Evolutionary conservation across 2,329 filamentous ascomycete species (phyloP).

Genomic region (Phaeophleospora eucalypticola): DNA sequence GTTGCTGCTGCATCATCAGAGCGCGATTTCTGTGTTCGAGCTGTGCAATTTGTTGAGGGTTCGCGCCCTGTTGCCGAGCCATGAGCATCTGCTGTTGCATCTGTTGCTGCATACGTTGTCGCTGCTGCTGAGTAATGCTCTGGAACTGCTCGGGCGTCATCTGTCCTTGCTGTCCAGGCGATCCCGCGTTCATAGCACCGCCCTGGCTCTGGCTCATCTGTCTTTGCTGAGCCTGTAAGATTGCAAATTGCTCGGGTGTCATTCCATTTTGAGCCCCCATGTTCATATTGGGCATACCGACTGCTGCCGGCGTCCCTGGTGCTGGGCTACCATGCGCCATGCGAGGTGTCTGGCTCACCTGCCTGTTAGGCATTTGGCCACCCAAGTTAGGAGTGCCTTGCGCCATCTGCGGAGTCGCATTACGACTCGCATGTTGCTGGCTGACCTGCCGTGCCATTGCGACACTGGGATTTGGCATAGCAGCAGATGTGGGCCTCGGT

Average conservation of each 20-base stretch:
- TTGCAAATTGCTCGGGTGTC: slow-evolving; percentile 30
- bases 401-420: slow-evolving; percentile 37
- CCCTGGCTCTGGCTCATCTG: slow-evolving; percentile 18
- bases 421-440: slow-evolving; percentile 32
- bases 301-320: slow-evolving; percentile 22
- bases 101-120: slow-evolving; percentile 3
- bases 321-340: slow-evolving; percentile 34
- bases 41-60: slow-evolving; percentile 22
- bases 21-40: slow-evolving; percentile 5
- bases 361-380: slow-evolving; percentile 31
- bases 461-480: slow-evolving; percentile 40
- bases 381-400: slow-evolving; percentile 37
- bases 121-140: slow-evolving; percentile 34
- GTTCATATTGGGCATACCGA: slow-evolving; percentile 18
- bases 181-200: slow-evolving; percentile 17
- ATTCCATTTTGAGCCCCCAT: slow-evolving; percentile 30
- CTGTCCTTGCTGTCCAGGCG: slow-evolving; percentile 13
- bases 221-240: slow-evolving; percentile 31
- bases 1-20: slow-evolving; percentile 26
- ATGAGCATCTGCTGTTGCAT: slow-evolving; percentile 29
- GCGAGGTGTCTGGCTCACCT: slow-evolving; percentile 36
- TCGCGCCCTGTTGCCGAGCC: slow-evolving; percentile 20
- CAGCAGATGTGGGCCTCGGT: slow-evolving; percentile 61
- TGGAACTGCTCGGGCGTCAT: slow-evolving; percentile 33
- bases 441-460: slow-evolving; percentile 37